These are phyloP conservation scores for Coemansia sp. DNA, from an alignment of 192 early-diverging fungal genomes.

Conservation along the genomic window DNA sequence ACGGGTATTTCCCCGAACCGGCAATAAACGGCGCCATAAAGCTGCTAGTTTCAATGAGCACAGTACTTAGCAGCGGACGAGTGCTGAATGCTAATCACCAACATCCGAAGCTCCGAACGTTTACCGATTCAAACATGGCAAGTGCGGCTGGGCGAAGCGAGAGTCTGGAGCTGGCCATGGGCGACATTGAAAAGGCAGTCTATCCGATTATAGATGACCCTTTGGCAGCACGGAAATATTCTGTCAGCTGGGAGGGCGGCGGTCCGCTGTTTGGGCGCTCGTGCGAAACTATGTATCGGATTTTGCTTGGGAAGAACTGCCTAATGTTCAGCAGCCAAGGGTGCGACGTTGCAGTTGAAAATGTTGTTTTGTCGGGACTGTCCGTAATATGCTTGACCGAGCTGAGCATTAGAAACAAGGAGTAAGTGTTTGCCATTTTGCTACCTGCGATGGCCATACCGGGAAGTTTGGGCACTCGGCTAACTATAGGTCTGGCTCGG, in stretches of 20 bases:
- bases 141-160: neutral
- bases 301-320: neutral
- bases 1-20: slow-evolving; percentile 18
- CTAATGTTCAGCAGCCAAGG: slow-evolving; percentile 6
- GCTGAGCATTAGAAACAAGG: slow-evolving; percentile 29
- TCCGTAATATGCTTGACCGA: slow-evolving; percentile 25
- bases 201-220: slow-evolving; percentile 27
- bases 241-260: slow-evolving; percentile 23
- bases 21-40: slow-evolving; percentile 17
- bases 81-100: slow-evolving; percentile 11
- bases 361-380: slow-evolving; percentile 20
- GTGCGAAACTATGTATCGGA: slow-evolving; percentile 29
- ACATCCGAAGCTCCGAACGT: neutral
- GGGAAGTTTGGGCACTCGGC: neutral
- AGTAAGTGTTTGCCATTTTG: slow-evolving; percentile 9
- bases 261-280: slow-evolving; percentile 23
- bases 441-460: neutral
- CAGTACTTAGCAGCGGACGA: slow-evolving; percentile 21
- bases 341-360: slow-evolving; percentile 9
- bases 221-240: neutral
- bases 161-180: neutral
- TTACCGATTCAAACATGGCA: slow-evolving; percentile 19
- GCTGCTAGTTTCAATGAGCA: slow-evolving; percentile 20
- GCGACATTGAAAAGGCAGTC: neutral
- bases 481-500: neutral